Evolutionary conservation across 768 basidiomycete genomes (phyloP), one percentile per base, ranked within the genome.

Genomic region (Sistotremastrum suecicum): DNA sequence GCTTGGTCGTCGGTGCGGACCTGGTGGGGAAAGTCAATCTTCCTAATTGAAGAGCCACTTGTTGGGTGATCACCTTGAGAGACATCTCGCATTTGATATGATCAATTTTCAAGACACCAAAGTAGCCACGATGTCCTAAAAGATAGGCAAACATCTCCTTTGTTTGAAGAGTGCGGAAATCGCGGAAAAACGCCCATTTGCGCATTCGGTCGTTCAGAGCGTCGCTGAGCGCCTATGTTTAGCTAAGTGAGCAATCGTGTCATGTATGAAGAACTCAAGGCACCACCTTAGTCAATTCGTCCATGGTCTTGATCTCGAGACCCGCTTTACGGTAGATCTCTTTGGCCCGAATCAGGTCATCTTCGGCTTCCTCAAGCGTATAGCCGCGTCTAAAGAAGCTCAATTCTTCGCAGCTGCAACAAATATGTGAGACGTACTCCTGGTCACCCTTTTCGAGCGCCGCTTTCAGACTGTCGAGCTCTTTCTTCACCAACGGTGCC

Each of bases 151-250:
- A 95, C 37, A 83, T 76, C 31, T 80, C 67, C 56, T 86, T 80
- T 76, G 85, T 84, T 10, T 87, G 78, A 31, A 89, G 67, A n/a
- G 89, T 83, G 51, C 91, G 91, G 55, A 88, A 83, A 7, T 77
- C 72, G 43, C 92, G 76, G 68, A 92, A 92, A 46, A 85, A 78
- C 46, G 84, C 75, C 92, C 94, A 97, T 54, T 75, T 76, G 11
- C 66, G 60, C 45, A 82, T 61, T 20, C 92, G 86, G 9, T 67
- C 56, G 20, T 72, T 60, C 36, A 91, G 68, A 0, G 89, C 83
- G 4, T 69, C 58, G 52, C 70, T 75, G 41, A 94, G 68, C 29
- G 74, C 71, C 88, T 92, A 46, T 3, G 34, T 10, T 20, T 30
- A 38, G 5, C 28, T 9, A 10, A 40, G 30, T 7, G 31, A 34